phyloP scores from a whole-genome alignment of 2,329 filamentous ascomycete genomes.

The Talaromyces atroroseus region DNA sequence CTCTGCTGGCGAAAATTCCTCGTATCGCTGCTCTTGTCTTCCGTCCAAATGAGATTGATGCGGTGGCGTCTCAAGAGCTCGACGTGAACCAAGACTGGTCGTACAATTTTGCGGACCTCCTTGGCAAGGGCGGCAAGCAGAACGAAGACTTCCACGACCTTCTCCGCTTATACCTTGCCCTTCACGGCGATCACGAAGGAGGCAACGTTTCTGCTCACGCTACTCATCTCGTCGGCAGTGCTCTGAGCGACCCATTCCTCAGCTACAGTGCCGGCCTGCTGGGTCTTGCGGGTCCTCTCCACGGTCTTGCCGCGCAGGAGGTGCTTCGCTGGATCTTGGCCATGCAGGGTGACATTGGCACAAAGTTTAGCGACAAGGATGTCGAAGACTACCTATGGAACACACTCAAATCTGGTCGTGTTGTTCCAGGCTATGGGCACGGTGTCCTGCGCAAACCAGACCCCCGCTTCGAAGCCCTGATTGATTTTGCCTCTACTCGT shows the following conservation, averaged over 20 bases:
- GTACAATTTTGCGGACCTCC: constrained; percentile 96
- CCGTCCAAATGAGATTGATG: constrained; percentile 74
- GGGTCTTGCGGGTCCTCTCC: constrained; percentile 87
- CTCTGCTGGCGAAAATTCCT: constrained; percentile 88
- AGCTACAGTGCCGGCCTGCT: constrained; percentile 94
- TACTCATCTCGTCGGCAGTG: constrained; percentile 91
- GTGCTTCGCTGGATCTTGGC: constrained; percentile 94
- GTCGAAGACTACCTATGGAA: constrained; percentile 88
- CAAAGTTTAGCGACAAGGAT: constrained; percentile 70
- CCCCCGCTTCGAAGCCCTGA: constrained; percentile 90
- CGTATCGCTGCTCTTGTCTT: constrained; percentile 97
- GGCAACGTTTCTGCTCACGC: constrained; percentile 95
- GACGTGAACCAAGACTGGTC: constrained; percentile 91
- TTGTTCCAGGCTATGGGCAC: constrained; percentile 92
- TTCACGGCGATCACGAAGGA: constrained; percentile 97
- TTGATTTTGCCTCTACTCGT: constrained; percentile 85
- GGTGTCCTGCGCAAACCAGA: constrained; percentile 95
- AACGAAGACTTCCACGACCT: constrained; percentile 77
- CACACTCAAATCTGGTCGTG: constrained; percentile 86
- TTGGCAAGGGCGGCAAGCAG: constrained; percentile 81
- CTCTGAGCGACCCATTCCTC: constrained; percentile 89
- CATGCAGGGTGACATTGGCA: constrained; percentile 85
- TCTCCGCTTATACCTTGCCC: constrained; percentile 84
- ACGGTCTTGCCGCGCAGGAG: constrained; percentile 92
- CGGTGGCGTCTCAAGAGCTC: constrained; percentile 65